phyloP scores from a whole-genome alignment of 2,329 filamentous ascomycete species.

The Rhynchosporium agropyri region DNA sequence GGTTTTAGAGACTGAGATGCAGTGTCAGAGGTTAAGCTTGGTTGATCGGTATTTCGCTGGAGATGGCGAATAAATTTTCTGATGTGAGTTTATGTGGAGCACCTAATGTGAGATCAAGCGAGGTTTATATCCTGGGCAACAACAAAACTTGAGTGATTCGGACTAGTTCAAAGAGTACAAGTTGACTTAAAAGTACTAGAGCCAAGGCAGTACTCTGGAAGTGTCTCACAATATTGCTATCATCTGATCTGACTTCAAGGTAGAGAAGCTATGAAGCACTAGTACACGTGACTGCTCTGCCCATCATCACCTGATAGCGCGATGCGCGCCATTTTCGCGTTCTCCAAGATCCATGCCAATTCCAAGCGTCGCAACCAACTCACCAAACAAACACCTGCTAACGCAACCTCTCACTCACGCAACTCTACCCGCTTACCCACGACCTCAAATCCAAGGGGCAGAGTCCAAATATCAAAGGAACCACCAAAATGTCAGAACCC shows the following conservation, averaged over 20 bases:
- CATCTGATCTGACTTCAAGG: too few species aligned
- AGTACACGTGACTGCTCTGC: not conserved
- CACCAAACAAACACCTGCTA: not conserved
- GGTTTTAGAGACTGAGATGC: not conserved
- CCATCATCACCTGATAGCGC: slow-evolving; percentile 1
- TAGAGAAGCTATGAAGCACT: not conserved
- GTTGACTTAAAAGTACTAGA: not conserved
- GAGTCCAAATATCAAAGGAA: not conserved
- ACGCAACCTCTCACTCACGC: not conserved
- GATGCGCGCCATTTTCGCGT: slow-evolving; percentile 5
- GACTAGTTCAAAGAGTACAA: not conserved
- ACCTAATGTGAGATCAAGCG: not conserved
- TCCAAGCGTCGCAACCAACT: not conserved
- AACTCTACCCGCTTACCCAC: not conserved
- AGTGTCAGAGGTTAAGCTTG: not conserved
- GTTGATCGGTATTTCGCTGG: not conserved
- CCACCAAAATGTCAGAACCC: slow-evolving; percentile 63
- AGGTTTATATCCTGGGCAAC: not conserved
- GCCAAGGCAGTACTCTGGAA: too few species aligned
- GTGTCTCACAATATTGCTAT: too few species aligned
- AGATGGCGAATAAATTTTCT: slow-evolving; percentile 7
- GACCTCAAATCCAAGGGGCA: not conserved
- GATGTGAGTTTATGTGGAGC: slow-evolving; percentile 6
- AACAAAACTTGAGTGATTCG: not conserved
- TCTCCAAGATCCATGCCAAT: not conserved